Percentiles rank a stretch among this genome's conserved stretches.
Evolutionary conservation across 495 filamentous ascomycete genomes (phyloP).

Genomic region (Cairneyella variabilis): DNA sequence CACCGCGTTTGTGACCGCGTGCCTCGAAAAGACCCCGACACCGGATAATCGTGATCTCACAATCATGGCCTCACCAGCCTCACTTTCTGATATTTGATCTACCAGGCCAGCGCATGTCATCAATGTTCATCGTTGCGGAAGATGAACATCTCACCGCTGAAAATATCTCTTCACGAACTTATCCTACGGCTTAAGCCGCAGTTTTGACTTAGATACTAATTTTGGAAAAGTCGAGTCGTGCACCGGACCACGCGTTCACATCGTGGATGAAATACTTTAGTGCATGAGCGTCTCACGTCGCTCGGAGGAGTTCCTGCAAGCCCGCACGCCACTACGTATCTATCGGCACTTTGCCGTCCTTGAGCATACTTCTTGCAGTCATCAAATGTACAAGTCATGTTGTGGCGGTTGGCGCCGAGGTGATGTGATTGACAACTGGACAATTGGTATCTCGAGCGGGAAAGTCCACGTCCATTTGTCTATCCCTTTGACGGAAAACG

Average conservation of each 20-base stretch:
- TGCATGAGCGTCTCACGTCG: neutral
- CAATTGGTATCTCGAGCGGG: slow-evolving; percentile 3
- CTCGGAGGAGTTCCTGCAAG: neutral
- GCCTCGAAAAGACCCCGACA: neutral
- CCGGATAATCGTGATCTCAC: neutral
- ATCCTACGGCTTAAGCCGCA: too few relatives aligned
- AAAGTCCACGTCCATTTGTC: neutral
- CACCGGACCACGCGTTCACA: neutral
- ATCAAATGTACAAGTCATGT: neutral
- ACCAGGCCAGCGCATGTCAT: neutral
- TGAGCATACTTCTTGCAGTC: neutral
- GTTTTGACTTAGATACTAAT: too few relatives aligned
- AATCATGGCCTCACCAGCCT: too few relatives aligned
- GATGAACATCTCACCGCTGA: neutral
- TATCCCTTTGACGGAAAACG: neutral
- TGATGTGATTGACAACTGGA: neutral
- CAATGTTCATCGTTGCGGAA: neutral
- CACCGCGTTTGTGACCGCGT: too few relatives aligned
- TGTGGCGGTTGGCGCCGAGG: neutral
- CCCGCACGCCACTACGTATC: neutral
- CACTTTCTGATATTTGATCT: too few relatives aligned
- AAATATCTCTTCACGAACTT: neutral
- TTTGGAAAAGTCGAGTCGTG: neutral
- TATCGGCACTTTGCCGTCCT: neutral
- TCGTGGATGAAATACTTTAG: neutral